Base-by-base conservation (phyloP, 176 grass and related monocot genomes). In the Juncus effusus region DNA sequence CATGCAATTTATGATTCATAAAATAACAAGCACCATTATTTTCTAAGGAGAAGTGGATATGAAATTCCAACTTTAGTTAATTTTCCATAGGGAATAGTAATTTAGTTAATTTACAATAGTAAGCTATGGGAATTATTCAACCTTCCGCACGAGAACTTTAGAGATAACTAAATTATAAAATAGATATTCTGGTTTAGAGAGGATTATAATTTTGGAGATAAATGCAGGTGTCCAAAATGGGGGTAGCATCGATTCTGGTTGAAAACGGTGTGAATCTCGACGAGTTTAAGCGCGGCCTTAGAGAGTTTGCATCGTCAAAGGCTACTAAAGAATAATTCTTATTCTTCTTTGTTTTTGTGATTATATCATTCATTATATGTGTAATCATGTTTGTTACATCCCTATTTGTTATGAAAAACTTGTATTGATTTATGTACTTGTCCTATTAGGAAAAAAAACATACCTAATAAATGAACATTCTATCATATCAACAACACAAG, bases 191-290 rank as follows among this genome's bases (percentile, higher is more conserved):
- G 19, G 19, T 53, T 59, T 28, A 78, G 11, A 67, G 2, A 79
- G 40, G 2, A 44, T 61, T 68, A 40, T 15, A 16, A 60, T 2
- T 11, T 38, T 59, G 56, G 19, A 28, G 19, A 47, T 47, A 39
- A 61, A 82, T 85, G 60, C 80, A 95, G 91, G 69, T 90, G 40
- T 90, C 91, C 38, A 90, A 90, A 74, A 85, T 95, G 86, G 86
- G 91, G 65, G 91, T 85, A 70, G 87, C 86, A 10, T 71, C 81
- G 59, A 74, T 90, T 57, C 66, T 90, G 19, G 91, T 95, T 54
- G 81, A 90, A 52, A 84, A 90, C 0, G 91, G 83, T 10, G 16
- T 95, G 78, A 95, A 95, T 69, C 83, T 95, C 36, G 81, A 95
- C 58, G 87, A 84, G 72, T 82, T 95, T 63, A 95, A 80, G 86